phyloP scores from a whole-genome alignment of 331 rosid species.

The Spiraea crenata region DNA sequence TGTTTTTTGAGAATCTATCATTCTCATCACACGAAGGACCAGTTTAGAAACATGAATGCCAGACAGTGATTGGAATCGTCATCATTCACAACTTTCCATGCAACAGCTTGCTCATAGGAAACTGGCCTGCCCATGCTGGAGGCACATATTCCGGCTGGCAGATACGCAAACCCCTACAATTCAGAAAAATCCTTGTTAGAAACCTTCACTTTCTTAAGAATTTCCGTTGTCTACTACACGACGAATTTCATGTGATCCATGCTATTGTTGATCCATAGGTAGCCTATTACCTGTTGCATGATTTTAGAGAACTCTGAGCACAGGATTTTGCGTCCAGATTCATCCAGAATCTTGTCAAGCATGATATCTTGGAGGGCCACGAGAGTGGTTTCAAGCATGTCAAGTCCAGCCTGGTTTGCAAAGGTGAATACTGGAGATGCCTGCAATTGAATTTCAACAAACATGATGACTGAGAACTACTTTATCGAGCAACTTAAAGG shows the following conservation, averaged over 20 bases:
- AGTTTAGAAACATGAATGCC: conserved; percentile 86
- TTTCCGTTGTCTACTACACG: neutral
- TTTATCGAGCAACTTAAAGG: neutral
- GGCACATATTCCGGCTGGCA: conserved; percentile 75
- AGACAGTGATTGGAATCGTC: conserved; percentile 88
- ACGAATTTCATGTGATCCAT: neutral
- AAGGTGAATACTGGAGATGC: conserved; percentile 87
- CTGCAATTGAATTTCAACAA: conserved; percentile 37
- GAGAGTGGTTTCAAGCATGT: conserved; percentile 94
- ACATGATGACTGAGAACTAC: neutral
- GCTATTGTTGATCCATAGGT: neutral
- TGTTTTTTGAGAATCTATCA: conserved; percentile 15
- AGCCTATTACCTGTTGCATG: conserved; percentile 72
- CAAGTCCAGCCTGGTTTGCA: conserved; percentile 93
- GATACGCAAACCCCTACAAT: conserved; percentile 75
- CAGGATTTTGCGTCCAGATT: conserved; percentile 77
- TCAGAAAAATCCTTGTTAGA: neutral
- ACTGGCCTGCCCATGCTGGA: conserved; percentile 94
- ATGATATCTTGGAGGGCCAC: conserved; percentile 93
- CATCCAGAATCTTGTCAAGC: conserved; percentile 93
- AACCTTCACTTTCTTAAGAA: neutral
- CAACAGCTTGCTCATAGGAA: conserved; percentile 79
- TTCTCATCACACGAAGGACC: conserved; percentile 73
- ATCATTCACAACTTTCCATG: conserved; percentile 88
- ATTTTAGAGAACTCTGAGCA: conserved; percentile 92